These are phyloP conservation scores for Neurospora discreta DNA, from an alignment of 495 filamentous ascomycete species.

Conservation along the genomic window DNA sequence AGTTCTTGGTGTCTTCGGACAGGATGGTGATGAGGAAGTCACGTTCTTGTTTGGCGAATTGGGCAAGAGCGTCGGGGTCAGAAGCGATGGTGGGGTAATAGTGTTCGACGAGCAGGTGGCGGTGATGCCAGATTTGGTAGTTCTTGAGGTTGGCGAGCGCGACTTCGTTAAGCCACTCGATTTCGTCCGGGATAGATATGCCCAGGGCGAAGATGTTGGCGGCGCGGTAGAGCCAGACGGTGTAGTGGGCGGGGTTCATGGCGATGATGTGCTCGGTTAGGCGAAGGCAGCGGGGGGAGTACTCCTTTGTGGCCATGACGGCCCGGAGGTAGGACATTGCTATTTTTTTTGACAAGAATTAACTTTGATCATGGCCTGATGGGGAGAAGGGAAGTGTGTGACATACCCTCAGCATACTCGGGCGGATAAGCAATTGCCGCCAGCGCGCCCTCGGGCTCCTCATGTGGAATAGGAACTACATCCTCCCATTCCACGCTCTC, in stretches of 20 bases:
- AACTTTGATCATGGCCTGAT: background rate
- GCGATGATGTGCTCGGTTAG: conserved; percentile 81
- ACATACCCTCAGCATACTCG: conserved; percentile 75
- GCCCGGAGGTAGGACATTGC: conserved; percentile 76
- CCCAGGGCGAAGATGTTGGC: conserved; percentile 57
- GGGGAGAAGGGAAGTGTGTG: background rate
- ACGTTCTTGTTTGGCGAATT: conserved; percentile 44
- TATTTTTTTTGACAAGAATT: conserved; percentile 5
- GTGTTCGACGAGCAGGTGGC: conserved; percentile 68
- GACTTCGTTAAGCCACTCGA: conserved; percentile 74
- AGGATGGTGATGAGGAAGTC: conserved; percentile 76
- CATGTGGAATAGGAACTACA: conserved; percentile 67
- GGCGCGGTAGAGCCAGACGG: conserved; percentile 93
- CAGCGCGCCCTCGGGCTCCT: conserved; percentile 71
- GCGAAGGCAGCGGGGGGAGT: conserved; percentile 63
- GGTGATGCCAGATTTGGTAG: conserved; percentile 98
- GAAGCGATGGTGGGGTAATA: conserved; percentile 44
- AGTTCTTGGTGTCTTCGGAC: conserved; percentile 82
- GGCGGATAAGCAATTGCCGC: conserved; percentile 80
- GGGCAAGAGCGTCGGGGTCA: conserved; percentile 16
- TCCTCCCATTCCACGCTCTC: conserved; percentile 71
- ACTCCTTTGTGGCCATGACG: conserved; percentile 81
- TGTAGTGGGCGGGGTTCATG: conserved; percentile 95
- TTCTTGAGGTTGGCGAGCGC: conserved; percentile 84
- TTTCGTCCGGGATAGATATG: conserved; percentile 56